Evolutionary conservation across 768 basidiomycete genomes (phyloP), one percentile per base, ranked within the genome.

Genomic region (Hebeloma cylindrosporum): DNA sequence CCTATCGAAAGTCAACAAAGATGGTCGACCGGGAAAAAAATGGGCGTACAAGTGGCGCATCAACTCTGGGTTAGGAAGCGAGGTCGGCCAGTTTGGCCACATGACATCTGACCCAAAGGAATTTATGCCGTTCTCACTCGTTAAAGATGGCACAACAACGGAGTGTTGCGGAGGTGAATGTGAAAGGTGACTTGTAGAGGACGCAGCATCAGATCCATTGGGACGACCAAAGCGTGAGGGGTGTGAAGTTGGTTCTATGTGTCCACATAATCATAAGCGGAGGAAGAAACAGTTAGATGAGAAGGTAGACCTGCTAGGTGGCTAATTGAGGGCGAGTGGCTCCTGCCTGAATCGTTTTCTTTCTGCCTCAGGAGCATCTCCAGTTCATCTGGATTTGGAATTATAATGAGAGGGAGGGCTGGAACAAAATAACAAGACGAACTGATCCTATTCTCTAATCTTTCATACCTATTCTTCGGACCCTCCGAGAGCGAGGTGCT

Each of bases 381-480:
- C 7, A 89, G 70, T 56, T 89, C 86, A 58, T 72, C 86, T 88
- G 11, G 37, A 37, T 26, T 41, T 23, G 10, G 22, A 17, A 21
- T 16, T 9, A 23, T 23, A 38, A 9, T 28, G 14, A 28, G 8
- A 8, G 18, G 1, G 27, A 7, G 18, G 25, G 18, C n/a, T 20
- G 16, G 5, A 33, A 26, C 13, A 11, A 16, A 30, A 7, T 26
- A n/a, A 37, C 23, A 18, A 27, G 13, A 68, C 83, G 46, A 40
- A 86, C 86, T 72, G 43, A 88, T 86, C 50, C 85, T 73, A 53
- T 66, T 78, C 61, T 88, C 85, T 33, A 88, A 58, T 49, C 71
- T 73, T 57, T 86, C 83, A 53, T 80, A 79, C 43, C 73, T 72
- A 49, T 70, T 83, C 59, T 77, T 81, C 3, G 83, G 78, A 11